Evolutionary conservation across 345 rosid genomes (phyloP).

Genomic region (Adansonia digitata): DNA sequence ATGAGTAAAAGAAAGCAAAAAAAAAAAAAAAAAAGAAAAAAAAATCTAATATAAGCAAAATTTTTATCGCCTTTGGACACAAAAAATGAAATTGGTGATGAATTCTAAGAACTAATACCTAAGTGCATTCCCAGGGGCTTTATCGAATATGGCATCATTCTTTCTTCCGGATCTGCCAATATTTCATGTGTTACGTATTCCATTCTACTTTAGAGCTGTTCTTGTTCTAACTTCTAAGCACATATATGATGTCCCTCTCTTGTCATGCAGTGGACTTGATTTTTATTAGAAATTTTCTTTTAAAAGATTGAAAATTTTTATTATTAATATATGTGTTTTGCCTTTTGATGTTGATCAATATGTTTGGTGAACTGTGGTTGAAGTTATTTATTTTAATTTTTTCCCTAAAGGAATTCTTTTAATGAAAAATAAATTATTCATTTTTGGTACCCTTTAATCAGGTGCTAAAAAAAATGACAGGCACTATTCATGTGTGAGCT

Average conservation of each 20-base stretch:
- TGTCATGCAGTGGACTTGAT: background rate
- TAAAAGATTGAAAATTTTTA: background rate
- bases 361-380: background rate
- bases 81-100: background rate
- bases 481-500: background rate
- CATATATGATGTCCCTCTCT: background rate
- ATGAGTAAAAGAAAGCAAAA: background rate
- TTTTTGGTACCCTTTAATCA: background rate
- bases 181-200: too few species aligned
- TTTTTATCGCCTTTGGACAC: background rate
- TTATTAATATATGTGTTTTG: background rate
- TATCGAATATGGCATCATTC: background rate
- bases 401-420: background rate
- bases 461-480: too few species aligned
- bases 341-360: background rate
- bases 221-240: background rate
- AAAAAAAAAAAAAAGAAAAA: background rate
- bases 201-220: too few species aligned
- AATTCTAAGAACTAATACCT: background rate
- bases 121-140: background rate
- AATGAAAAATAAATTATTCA: background rate
- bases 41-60: background rate
- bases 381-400: background rate
- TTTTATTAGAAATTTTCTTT: background rate
- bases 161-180: background rate